These are phyloP conservation scores for Paragyromitra xinjiangensis DNA, from an alignment of 495 filamentous ascomycete species.

Conservation along the genomic window DNA sequence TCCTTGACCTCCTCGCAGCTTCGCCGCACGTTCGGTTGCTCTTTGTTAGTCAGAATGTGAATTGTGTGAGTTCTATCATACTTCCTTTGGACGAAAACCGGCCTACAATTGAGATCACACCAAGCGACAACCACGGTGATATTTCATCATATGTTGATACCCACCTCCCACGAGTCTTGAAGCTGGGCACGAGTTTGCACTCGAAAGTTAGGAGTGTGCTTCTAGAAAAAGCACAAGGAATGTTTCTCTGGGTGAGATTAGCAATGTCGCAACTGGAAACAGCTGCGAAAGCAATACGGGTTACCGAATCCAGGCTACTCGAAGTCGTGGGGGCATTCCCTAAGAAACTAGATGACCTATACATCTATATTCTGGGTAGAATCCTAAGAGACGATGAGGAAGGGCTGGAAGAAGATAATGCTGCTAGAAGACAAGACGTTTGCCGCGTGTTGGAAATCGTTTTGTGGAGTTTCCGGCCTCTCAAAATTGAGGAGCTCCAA, in stretches of 20 bases:
- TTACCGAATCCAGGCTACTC: slow-evolving; percentile 4
- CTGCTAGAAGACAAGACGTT: neutral
- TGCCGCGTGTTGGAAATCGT: neutral
- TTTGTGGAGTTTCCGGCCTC: slow-evolving; percentile 18
- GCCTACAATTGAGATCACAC: slow-evolving; percentile 6
- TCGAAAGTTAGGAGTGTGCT: neutral
- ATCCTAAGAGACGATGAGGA: neutral
- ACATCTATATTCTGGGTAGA: neutral
- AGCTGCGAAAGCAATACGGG: neutral
- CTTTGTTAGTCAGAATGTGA: slow-evolving; percentile 6
- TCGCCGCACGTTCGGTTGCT: slow-evolving; percentile 2
- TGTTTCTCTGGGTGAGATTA: slow-evolving; percentile 28
- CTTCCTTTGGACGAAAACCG: neutral
- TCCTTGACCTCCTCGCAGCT: neutral
- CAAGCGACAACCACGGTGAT: neutral
- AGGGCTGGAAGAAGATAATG: neutral
- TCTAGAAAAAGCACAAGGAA: neutral
- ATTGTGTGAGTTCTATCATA: neutral
- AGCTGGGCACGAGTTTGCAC: neutral
- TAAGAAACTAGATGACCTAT: neutral
- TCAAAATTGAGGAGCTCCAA: slow-evolving; percentile 10
- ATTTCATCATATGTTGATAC: neutral
- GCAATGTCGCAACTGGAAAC: neutral
- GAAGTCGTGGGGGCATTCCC: neutral
- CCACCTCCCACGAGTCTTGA: neutral